Conservation (phyloP, 148 eudicot species). For the Cornus kousa region DNA sequence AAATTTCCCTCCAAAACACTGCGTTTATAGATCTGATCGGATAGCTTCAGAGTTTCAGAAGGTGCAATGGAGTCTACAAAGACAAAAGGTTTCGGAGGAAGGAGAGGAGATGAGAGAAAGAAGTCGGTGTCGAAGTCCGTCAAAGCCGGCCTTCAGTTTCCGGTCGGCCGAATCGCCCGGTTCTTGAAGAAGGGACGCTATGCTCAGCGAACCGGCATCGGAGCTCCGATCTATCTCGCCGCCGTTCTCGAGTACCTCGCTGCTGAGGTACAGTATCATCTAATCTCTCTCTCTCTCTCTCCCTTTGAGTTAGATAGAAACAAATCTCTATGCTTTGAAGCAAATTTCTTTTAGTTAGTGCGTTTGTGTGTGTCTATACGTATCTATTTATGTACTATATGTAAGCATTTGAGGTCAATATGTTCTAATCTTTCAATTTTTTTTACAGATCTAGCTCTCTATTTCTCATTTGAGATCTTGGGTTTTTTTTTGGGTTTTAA, state of each 20-base stretch:
- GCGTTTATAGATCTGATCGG: not conserved
- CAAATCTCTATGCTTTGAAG: no score
- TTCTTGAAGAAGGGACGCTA: conserved; percentile 43
- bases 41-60: not conserved
- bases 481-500: no score
- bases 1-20: conserved; percentile 6
- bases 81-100: conserved; percentile 22
- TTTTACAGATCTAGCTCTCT: no score
- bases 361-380: no score
- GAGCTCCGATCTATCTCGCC: conserved; percentile 27
- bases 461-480: no score
- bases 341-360: no score
- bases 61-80: conserved; percentile 21
- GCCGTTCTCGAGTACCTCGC: no score
- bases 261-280: conserved; percentile 19
- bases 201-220: conserved; percentile 38
- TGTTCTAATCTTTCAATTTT: no score
- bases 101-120: conserved; percentile 28
- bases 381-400: no score
- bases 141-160: conserved; percentile 28
- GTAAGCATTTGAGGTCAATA: no score
- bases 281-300: no score
- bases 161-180: conserved; percentile 22
- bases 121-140: conserved; percentile 28
- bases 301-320: no score